Base-by-base conservation (phyloP, 2,329 filamentous ascomycete genomes). In the Botrytis cinerea region DNA sequence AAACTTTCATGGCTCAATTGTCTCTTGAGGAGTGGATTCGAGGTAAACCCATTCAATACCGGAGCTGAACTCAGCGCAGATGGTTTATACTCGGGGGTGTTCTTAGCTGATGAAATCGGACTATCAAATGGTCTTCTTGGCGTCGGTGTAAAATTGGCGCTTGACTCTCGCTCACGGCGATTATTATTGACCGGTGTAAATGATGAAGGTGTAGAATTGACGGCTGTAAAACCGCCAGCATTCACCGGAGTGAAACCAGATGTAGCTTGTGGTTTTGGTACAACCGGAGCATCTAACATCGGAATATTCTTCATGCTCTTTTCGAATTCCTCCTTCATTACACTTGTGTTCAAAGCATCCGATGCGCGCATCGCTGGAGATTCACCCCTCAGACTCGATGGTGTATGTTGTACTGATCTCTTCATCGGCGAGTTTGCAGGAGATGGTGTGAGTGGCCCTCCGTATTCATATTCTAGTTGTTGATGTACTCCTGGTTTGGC, bases 401-500 rank as follows among this genome's bases (percentile, higher is more conserved):
- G 89, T 0, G 89, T 90, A 76, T 90, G 86, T 79, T 87, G 85
- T 71, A 83, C 85, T 9, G 88, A 90, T 73, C 87, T 87, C 80
- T 91, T 95, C 80, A 94, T 85, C 1, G 95, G 94, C 48, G 90
- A 92, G 83, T 93, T 82, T 80, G 91, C 83, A 4, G 95, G 94
- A 6, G 90, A 91, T 28, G 91, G 90, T 0, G 95, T 98, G 75
- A 96, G 89, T 25, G 95, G 94, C 1, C 95, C 96, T 74, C 95
- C 95, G 80, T 98, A 94, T 82, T 98, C 95, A 75, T 93, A 89
- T 81, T 98, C 95, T 16, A 98, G 85, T 82, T 98, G 94, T 79
- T 98, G 95, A 79, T 98, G 95, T n/a, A 98, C 95, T 45, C 94
- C 93, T 4, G 96, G 96, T 81, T 98, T 98, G 70, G 94, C 95